A percentile compares a stretch with the other conserved stretches of the same genome.
Conservation (phyloP, 176 grass and related monocot genomes). For the Phoenix roebelenii region DNA sequence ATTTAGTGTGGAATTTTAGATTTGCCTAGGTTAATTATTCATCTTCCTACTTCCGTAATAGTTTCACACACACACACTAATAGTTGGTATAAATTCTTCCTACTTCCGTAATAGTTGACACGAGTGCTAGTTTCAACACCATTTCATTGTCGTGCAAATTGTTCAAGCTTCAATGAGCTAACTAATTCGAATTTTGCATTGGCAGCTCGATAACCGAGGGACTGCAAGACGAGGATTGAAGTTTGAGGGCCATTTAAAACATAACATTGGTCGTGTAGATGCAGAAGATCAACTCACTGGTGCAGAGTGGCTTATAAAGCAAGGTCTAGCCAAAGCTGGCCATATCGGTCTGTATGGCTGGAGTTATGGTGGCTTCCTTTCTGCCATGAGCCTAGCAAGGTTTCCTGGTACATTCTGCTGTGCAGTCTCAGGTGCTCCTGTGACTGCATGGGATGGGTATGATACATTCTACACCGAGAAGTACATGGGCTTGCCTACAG, state of each 20-base stretch:
- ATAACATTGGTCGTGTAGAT: conserved; percentile 65
- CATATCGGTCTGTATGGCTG: conserved; percentile 94
- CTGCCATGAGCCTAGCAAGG: conserved; percentile 83
- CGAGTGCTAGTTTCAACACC: too few relatives aligned
- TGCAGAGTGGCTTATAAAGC: conserved; percentile 78
- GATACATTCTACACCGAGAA: conserved; percentile 98
- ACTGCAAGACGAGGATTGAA: conserved; percentile 72
- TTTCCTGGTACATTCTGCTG: conserved; percentile 65
- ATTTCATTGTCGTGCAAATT: too few relatives aligned
- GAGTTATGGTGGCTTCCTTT: conserved; percentile 95
- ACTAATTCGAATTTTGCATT: conserved; percentile 11
- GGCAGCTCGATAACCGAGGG: conserved; percentile 90
- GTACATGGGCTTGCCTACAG: conserved; percentile 69
- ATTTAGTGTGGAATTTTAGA: too few relatives aligned
- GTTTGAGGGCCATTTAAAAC: conserved; percentile 86
- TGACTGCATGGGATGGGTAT: conserved; percentile 92
- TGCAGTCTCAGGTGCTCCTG: conserved; percentile 83
- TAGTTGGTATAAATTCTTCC: too few relatives aligned
- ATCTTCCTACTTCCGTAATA: too few relatives aligned
- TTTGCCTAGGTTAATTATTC: too few relatives aligned
- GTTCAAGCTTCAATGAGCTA: too few relatives aligned
- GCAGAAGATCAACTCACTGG: conserved; percentile 83
- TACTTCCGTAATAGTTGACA: too few relatives aligned
- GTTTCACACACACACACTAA: too few relatives aligned
- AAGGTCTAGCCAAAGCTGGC: conserved; percentile 74